Base-by-base conservation (phyloP, 2,329 filamentous ascomycete species). In the Diaporthe caulivora region DNA sequence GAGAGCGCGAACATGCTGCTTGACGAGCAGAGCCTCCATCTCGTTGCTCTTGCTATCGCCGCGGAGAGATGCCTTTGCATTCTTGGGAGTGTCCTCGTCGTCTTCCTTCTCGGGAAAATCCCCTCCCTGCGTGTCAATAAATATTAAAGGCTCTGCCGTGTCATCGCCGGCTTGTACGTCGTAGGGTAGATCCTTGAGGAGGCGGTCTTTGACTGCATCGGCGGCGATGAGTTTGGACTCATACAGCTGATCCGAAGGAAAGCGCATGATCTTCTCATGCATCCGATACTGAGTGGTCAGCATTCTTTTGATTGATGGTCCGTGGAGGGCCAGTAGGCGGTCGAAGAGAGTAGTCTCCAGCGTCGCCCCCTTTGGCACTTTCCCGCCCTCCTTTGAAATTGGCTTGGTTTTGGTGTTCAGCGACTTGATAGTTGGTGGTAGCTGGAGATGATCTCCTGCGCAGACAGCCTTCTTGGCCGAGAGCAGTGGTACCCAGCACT, bases 221-320 rank as follows among this genome's bases (percentile, higher is more conserved):
- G 93, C 95, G 0, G 97, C 96, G 3, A 95, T 85, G 1, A 99
- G 89, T 78, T 92, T 92, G 2, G 90, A 90, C 75, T 94, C 94
- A 83, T 99, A 99, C 15, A 98, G 87, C 80, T 96, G 92, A 75
- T 94, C 89, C 0, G 96, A 98, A 0, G 97, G 96, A 79, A 98
- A 99, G 9, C 91, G 89, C 95, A 98, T 98, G 78, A 99, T 98
- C 70, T 88, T 91, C 80, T 97, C 93, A 81, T 99, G 95, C 97
- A 99, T 99, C 49, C 97, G 95, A 82, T 99, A 99, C 84, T 99
- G 97, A 6, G 93, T 97, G 5, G 95, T 98, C 31, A 99, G 90
- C 94, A 98, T 98, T 68, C 94, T 89, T 85, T 98, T 98, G 84
- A 99, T 95, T 6, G 86, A 87, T 1, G 91, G 84, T 0, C 97